These are phyloP conservation scores for Penicillium italicum DNA, from an alignment of 2,329 filamentous ascomycete genomes.

Conservation along the genomic window DNA sequence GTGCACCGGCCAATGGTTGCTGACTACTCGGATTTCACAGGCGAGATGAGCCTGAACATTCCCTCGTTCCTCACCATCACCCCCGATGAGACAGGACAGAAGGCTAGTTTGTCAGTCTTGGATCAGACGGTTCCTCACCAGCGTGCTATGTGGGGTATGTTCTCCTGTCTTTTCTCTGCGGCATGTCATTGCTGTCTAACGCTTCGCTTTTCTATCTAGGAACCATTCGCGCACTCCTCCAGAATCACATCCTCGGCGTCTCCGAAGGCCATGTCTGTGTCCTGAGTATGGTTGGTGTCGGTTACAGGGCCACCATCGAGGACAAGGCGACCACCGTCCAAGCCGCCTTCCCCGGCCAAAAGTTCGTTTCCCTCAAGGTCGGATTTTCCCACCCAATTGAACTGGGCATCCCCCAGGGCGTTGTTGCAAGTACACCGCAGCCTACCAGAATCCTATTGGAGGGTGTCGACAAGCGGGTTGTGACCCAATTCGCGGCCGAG, in stretches of 20 bases:
- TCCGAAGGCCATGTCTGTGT: slow-evolving; percentile 96
- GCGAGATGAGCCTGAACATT: slow-evolving; percentile 72
- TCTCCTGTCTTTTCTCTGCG: background rate
- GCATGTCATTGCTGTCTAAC: slow-evolving; percentile 17
- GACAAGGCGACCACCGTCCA: slow-evolving; percentile 63
- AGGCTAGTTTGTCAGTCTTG: slow-evolving; percentile 65
- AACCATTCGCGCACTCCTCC: slow-evolving; percentile 83
- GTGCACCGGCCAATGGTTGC: background rate
- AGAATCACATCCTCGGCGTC: slow-evolving; percentile 87
- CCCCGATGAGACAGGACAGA: slow-evolving; percentile 61
- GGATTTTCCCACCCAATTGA: slow-evolving; percentile 96
- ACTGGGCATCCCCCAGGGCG: slow-evolving; percentile 73
- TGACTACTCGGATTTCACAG: slow-evolving; percentile 40
- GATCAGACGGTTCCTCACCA: slow-evolving; percentile 69
- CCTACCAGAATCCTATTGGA: slow-evolving; percentile 89
- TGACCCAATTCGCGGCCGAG: slow-evolving; percentile 86
- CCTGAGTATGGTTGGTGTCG: slow-evolving; percentile 87
- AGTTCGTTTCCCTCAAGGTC: slow-evolving; percentile 89
- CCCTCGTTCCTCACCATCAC: slow-evolving; percentile 72
- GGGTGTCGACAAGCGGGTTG: slow-evolving; percentile 76
- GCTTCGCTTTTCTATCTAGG: slow-evolving; percentile 50
- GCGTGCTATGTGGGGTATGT: slow-evolving; percentile 91
- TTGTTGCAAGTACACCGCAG: slow-evolving; percentile 83
- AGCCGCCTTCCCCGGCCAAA: slow-evolving; percentile 72
- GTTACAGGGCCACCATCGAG: slow-evolving; percentile 88